These are phyloP conservation scores for Hypoxylon sp. DNA, from an alignment of 2,329 filamentous ascomycete species.

Conservation along the genomic window DNA sequence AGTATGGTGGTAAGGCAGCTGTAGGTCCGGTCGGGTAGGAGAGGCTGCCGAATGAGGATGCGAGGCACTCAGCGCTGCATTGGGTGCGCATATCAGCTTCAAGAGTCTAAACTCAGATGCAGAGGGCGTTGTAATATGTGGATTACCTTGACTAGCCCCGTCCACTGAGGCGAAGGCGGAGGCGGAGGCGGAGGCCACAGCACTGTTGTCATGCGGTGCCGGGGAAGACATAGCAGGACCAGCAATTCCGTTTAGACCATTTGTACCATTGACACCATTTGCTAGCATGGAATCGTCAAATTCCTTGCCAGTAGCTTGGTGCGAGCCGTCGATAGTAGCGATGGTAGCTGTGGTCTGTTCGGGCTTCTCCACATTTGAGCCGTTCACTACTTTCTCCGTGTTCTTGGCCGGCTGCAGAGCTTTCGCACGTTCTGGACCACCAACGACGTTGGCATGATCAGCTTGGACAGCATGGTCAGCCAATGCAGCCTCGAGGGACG, in stretches of 20 bases:
- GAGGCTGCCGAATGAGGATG: slow-evolving; percentile 44
- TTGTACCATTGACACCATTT: slow-evolving; percentile 27
- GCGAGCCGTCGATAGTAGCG: slow-evolving; percentile 23
- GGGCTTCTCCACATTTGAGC: slow-evolving; percentile 46
- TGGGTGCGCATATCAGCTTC: slow-evolving; percentile 40
- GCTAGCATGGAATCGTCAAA: background rate
- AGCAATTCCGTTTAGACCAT: slow-evolving; percentile 13
- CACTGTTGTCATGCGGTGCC: slow-evolving; percentile 22
- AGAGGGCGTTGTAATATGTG: slow-evolving; percentile 24
- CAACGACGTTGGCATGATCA: slow-evolving; percentile 41
- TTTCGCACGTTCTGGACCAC: slow-evolving; percentile 29
- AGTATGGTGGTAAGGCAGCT: slow-evolving; percentile 34
- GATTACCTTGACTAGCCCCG: slow-evolving; percentile 39
- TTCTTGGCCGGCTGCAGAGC: slow-evolving; percentile 36
- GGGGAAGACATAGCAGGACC: slow-evolving; percentile 16
- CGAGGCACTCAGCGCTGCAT: slow-evolving; percentile 30
- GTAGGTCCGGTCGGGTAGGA: slow-evolving; percentile 36
- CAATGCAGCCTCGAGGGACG: slow-evolving; percentile 51
- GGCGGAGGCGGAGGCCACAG: slow-evolving; percentile 16
- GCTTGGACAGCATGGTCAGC: slow-evolving; percentile 45
- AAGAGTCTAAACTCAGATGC: slow-evolving; percentile 34
- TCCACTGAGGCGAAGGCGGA: slow-evolving; percentile 25
- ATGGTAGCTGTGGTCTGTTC: slow-evolving; percentile 27
- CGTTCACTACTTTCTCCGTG: slow-evolving; percentile 43
- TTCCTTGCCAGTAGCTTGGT: slow-evolving; percentile 22